These are phyloP conservation scores for Penstemon barbatus DNA, from an alignment of 257 asterid species.

Conservation along the genomic window DNA sequence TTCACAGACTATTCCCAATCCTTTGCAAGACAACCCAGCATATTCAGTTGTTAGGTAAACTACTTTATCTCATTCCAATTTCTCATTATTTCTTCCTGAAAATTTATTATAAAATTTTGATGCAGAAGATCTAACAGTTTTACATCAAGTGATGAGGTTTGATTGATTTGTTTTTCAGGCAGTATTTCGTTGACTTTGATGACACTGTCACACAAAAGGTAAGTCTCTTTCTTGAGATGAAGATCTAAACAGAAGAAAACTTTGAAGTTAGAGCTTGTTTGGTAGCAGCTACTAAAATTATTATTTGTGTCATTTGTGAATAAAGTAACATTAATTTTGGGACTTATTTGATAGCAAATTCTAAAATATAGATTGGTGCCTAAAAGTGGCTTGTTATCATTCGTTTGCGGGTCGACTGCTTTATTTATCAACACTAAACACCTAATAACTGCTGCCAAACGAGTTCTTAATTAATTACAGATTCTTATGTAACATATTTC, in stretches of 20 bases:
- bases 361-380: too few species aligned
- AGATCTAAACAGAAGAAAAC: neutral
- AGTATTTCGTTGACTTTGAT: constrained; percentile 81
- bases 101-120: neutral
- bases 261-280: too few species aligned
- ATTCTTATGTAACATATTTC: constrained; percentile 5
- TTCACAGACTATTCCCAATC: constrained; percentile 74
- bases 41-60: constrained; percentile 79
- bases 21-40: constrained; percentile 82
- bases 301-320: too few species aligned
- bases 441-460: too few species aligned
- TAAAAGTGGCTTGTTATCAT: too few species aligned
- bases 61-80: neutral
- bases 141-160: neutral
- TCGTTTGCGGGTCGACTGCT: too few species aligned
- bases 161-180: constrained; percentile 46
- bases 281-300: too few species aligned
- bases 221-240: constrained; percentile 22
- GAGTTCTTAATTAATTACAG: neutral
- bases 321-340: too few species aligned
- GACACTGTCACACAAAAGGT: constrained; percentile 85
- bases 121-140: neutral
- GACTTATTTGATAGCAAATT: too few species aligned
- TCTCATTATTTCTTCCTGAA: neutral
- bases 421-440: too few species aligned